phyloP scores from a whole-genome alignment of 495 filamentous ascomycete genomes.

The Podospora pseudopauciseta region DNA sequence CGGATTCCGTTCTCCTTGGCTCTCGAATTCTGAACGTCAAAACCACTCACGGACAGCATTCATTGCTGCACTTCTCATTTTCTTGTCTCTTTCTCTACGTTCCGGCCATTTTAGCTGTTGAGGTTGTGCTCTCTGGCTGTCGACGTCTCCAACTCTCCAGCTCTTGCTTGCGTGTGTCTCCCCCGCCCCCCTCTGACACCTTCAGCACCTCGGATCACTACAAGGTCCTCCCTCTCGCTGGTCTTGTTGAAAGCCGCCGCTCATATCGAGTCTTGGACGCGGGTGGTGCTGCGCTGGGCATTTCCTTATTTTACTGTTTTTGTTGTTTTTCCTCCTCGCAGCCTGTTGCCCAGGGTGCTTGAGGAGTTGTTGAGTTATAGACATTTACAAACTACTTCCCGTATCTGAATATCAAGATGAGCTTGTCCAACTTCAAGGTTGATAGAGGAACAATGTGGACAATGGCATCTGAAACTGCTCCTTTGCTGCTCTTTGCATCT shows the following conservation, averaged over 20 bases:
- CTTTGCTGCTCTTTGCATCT: background rate
- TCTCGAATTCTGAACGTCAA: constrained; percentile 9
- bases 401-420: constrained; percentile 4
- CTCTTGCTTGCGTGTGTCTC: background rate
- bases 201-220: background rate
- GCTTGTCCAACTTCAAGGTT: background rate
- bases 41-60: background rate
- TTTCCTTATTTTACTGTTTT: constrained; percentile 3
- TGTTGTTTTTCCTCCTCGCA: constrained; percentile 4
- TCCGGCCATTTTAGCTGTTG: background rate
- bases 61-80: background rate
- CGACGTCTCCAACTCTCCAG: background rate
- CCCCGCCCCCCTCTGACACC: background rate
- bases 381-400: constrained; percentile 6
- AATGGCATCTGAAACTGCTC: background rate
- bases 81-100: background rate
- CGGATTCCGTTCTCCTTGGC: constrained; percentile 7
- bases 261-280: constrained; percentile 3
- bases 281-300: background rate
- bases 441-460: background rate
- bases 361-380: constrained; percentile 5
- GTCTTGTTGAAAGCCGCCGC: constrained; percentile 2
- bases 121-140: too few relatives aligned
- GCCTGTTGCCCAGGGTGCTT: constrained; percentile 3
- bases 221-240: background rate